phyloP scores from a whole-genome alignment of 352 stramenopile species.

The Globisporangium cystogenes region DNA sequence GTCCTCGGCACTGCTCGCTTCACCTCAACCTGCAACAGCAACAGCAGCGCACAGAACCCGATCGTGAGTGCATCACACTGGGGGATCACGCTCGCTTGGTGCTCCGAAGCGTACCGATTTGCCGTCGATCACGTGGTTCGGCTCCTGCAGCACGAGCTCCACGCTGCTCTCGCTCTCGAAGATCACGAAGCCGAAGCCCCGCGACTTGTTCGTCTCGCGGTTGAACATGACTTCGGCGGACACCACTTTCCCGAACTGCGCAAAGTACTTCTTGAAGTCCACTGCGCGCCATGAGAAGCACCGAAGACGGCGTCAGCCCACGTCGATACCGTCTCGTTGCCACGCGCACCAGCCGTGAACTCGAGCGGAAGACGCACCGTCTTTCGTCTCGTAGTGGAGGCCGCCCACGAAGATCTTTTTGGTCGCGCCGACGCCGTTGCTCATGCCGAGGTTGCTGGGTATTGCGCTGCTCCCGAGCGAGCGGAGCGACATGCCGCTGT shows the following conservation, averaged over 20 bases:
- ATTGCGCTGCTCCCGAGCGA: conserved; percentile 44
- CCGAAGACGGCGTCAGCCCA: background rate
- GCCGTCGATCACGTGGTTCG: conserved; percentile 88
- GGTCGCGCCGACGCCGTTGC: conserved; percentile 61
- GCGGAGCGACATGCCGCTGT: conserved; percentile 31
- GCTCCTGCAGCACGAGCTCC: conserved; percentile 81
- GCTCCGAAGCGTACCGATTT: conserved; percentile 81
- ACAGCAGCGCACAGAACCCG: background rate
- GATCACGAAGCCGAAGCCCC: conserved; percentile 93
- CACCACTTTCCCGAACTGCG: conserved; percentile 91
- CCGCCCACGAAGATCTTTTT: conserved; percentile 93
- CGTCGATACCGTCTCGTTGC: no score
- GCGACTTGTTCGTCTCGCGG: conserved; percentile 92
- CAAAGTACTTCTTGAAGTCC: conserved; percentile 91
- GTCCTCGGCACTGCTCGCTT: conserved; percentile 83
- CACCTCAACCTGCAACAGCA: conserved; percentile 50
- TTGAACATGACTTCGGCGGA: conserved; percentile 95
- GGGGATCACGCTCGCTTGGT: no score
- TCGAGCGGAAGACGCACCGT: no score
- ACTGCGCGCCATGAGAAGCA: conserved; percentile 23
- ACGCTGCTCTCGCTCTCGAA: conserved; percentile 88
- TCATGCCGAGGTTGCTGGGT: conserved; percentile 39
- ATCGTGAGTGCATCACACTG: background rate
- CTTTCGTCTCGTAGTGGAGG: conserved; percentile 92
- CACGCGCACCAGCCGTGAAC: no score